phyloP scores from a whole-genome alignment of 2,329 filamentous ascomycete genomes.

The Pezicula rhizophila region DNA sequence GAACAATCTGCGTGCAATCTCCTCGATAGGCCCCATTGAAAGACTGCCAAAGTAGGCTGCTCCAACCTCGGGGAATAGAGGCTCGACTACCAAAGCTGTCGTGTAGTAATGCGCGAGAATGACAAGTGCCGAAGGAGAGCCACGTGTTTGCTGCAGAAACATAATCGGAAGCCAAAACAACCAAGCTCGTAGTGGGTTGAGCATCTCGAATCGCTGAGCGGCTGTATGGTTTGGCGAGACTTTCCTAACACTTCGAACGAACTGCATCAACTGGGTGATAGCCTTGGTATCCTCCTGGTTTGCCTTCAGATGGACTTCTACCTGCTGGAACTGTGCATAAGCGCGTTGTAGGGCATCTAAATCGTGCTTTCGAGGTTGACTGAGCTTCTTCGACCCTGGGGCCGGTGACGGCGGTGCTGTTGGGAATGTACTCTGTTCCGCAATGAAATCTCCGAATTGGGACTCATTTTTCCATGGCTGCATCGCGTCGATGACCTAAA shows the following conservation, averaged over 20 bases:
- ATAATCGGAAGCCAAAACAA: conserved; percentile 91
- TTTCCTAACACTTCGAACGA: conserved; percentile 66
- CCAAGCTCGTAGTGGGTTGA: conserved; percentile 85
- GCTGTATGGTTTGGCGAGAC: conserved; percentile 64
- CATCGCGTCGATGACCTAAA: conserved; percentile 82
- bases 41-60: conserved; percentile 82
- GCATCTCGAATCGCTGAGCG: conserved; percentile 81
- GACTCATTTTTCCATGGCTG: conserved; percentile 87
- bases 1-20: conserved; percentile 72
- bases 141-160: conserved; percentile 70
- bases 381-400: conserved; percentile 52
- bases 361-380: conserved; percentile 63
- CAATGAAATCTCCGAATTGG: conserved; percentile 75
- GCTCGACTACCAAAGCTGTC: conserved; percentile 79
- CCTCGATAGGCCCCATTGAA: conserved; percentile 74
- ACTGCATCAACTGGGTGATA: conserved; percentile 63
- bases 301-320: conserved; percentile 63
- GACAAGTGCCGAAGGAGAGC: conserved; percentile 71
- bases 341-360: conserved; percentile 61
- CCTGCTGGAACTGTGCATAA: conserved; percentile 59
- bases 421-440: conserved; percentile 69
- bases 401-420: conserved; percentile 58
- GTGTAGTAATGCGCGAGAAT: conserved; percentile 91
- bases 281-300: conserved; percentile 64
- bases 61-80: conserved; percentile 85